phyloP scores from a whole-genome alignment of 768 basidiomycete genomes.

The Naganishia antarctica region DNA sequence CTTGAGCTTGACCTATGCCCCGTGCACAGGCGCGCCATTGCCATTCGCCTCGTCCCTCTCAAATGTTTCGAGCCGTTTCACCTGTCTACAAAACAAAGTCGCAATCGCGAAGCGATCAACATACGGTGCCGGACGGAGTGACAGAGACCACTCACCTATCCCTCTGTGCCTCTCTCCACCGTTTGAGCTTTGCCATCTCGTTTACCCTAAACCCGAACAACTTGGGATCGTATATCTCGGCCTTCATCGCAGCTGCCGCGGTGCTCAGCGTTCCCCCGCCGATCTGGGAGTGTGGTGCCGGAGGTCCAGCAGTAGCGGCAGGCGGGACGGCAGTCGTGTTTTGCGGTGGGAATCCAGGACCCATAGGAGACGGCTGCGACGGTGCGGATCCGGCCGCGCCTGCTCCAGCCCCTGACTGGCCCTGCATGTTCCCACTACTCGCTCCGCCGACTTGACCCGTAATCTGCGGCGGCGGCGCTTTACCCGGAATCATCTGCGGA shows the following conservation, averaged over 20 bases:
- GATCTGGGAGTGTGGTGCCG: conserved; percentile 6
- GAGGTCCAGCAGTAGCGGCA: neutral
- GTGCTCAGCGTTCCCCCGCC: conserved; percentile 65
- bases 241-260: conserved; percentile 75
- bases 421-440: conserved; percentile 27
- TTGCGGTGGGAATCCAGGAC: conserved; percentile 13
- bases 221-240: conserved; percentile 83
- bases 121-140: neutral
- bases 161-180: conserved; percentile 91
- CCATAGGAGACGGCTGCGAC: conserved; percentile 4
- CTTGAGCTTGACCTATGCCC: neutral
- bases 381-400: neutral
- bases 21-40: neutral
- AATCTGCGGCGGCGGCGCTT: conserved; percentile 52
- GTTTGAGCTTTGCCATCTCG: conserved; percentile 83
- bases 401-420: conserved; percentile 27
- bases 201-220: conserved; percentile 97
- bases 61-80: conserved; percentile 51
- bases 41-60: conserved; percentile 41
- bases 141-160: conserved; percentile 62
- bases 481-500: conserved; percentile 82
- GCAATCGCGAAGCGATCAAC: too few relatives aligned
- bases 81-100: conserved; percentile 50
- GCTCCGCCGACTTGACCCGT: conserved; percentile 29
- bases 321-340: conserved; percentile 5